phyloP scores from a whole-genome alignment of 139 green algal genomes.

The Yamagishiella unicocca region DNA sequence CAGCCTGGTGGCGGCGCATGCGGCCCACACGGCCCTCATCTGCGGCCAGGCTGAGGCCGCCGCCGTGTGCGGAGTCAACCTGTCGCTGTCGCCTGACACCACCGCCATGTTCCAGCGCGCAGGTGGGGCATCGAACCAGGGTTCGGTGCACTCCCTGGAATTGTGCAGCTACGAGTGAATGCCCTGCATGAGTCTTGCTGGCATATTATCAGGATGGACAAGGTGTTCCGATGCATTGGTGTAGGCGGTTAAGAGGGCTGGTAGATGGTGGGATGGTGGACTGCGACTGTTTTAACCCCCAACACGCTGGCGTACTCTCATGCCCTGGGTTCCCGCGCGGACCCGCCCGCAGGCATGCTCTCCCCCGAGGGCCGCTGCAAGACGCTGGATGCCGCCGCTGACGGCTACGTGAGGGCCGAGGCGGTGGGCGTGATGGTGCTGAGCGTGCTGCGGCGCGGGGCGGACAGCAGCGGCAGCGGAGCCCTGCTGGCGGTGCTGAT shows the following conservation, averaged over 20 bases:
- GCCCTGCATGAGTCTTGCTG: too few species aligned
- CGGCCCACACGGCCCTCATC: conserved; percentile 54
- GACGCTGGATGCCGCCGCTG: conserved; percentile 80
- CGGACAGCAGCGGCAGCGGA: not conserved
- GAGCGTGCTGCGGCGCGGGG: not conserved
- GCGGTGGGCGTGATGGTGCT: conserved; percentile 55
- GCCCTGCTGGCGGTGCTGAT: conserved; percentile 53
- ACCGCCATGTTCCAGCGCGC: conserved; percentile 72
- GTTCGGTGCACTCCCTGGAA: not conserved
- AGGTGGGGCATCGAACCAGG: conserved; percentile 41
- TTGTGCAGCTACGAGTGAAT: not conserved
- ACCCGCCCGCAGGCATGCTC: conserved; percentile 62
- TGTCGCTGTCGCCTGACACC: conserved; percentile 74
- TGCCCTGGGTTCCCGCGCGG: too few species aligned
- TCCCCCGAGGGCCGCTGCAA: conserved; percentile 85
- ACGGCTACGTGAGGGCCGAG: conserved; percentile 90
- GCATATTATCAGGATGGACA: too few species aligned
- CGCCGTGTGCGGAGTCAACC: conserved; percentile 78
- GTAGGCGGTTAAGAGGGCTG: not conserved
- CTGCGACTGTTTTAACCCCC: too few species aligned
- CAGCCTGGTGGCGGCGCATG: conserved; percentile 77
- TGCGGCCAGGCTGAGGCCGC: conserved; percentile 31
- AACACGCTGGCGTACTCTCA: too few species aligned
- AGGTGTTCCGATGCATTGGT: too few species aligned
- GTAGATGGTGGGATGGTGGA: too few species aligned